Percentiles rank a stretch among this genome's conserved stretches.
Evolutionary conservation across 169 alveolate genomes (phyloP).

Genomic region (Condylostoma magnum): DNA sequence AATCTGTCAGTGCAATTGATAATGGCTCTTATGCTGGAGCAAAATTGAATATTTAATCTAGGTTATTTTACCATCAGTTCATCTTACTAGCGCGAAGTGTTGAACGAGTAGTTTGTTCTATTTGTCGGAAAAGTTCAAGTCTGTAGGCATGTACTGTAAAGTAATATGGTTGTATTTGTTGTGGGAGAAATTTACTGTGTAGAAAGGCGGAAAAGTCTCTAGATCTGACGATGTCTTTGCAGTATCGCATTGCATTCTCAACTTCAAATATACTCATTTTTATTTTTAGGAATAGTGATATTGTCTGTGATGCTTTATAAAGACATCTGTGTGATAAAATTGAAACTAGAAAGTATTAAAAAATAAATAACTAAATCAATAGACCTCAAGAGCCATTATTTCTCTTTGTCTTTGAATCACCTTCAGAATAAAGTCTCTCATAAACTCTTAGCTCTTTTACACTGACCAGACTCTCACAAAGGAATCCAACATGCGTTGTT

Average conservation of each 20-base stretch:
- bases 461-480: too few relatives aligned
- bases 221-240: not conserved
- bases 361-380: too few relatives aligned
- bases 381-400: too few relatives aligned
- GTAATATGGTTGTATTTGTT: slow-evolving; percentile 8
- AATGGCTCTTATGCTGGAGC: slow-evolving; percentile 21
- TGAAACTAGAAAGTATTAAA: too few relatives aligned
- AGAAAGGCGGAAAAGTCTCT: not conserved
- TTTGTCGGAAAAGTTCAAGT: not conserved
- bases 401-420: too few relatives aligned
- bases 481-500: too few relatives aligned
- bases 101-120: not conserved
- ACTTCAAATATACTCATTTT: slow-evolving; percentile 27
- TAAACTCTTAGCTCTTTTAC: too few relatives aligned
- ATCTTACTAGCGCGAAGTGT: not conserved
- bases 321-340: too few relatives aligned
- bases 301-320: too few relatives aligned
- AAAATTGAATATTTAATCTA: not conserved
- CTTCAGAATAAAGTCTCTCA: too few relatives aligned
- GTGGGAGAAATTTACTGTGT: slow-evolving; percentile 28
- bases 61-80: slow-evolving; percentile 17
- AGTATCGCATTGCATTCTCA: slow-evolving; percentile 10
- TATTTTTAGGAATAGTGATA: too few relatives aligned
- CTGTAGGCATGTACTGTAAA: slow-evolving; percentile 21
- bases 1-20: slow-evolving; percentile 5